Percentiles rank a stretch among this genome's conserved stretches.
Evolutionary conservation across 164 flowering plant genomes (phyloP).

Genomic region (Nymphaea thermarum): DNA sequence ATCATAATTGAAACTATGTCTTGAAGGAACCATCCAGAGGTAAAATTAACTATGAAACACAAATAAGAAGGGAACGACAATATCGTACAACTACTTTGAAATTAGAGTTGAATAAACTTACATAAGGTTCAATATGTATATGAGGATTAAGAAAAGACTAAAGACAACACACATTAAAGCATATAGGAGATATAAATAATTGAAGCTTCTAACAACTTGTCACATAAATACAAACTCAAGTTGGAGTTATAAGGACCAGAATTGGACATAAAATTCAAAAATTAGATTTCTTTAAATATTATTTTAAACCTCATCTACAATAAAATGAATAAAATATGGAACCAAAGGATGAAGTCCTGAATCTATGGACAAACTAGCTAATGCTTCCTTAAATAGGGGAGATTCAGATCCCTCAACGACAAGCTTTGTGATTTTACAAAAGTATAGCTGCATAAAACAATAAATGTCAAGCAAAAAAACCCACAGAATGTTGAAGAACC

Average conservation of each 20-base stretch:
- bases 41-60: too few species aligned
- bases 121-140: conserved; percentile 93
- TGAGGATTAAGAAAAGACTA: conserved; percentile 94
- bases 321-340: conserved; percentile 80
- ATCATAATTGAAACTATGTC: too few species aligned
- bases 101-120: conserved; percentile 47
- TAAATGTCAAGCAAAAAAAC: too few species aligned
- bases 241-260: too few species aligned
- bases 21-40: too few species aligned
- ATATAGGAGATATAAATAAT: conserved; percentile 44
- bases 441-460: conserved; percentile 63
- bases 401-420: conserved; percentile 51
- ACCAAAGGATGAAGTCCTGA: conserved; percentile 94
- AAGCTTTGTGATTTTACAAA: conserved; percentile 81
- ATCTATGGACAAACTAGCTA: conserved; percentile 77
- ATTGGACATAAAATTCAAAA: neutral
- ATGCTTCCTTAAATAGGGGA: conserved; percentile 62
- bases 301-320: conserved; percentile 98
- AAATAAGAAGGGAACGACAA: too few species aligned
- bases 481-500: too few species aligned
- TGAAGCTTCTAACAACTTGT: conserved; percentile 72
- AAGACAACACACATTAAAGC: conserved; percentile 82
- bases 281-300: too few species aligned
- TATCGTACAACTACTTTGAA: too few species aligned
- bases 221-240: neutral